Conservation (phyloP, 768 basidiomycete species). For the Russula sp. region DNA sequence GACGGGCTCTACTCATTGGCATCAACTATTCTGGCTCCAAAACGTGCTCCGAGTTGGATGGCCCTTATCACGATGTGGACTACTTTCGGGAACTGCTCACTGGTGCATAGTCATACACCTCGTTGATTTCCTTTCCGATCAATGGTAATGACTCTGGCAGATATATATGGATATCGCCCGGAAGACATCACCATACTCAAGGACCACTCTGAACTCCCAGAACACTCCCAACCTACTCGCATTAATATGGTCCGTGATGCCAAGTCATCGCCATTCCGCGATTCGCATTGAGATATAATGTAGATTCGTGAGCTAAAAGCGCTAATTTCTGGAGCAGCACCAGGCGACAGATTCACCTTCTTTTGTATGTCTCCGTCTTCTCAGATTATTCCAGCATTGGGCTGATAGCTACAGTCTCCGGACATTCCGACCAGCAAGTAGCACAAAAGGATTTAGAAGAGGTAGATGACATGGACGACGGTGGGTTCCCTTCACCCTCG, state of each 20-base stretch:
- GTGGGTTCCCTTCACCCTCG: constrained; percentile 1
- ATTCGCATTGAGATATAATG: not conserved
- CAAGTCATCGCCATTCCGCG: not conserved
- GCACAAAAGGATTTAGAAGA: constrained; percentile 12
- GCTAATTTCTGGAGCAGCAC: constrained; percentile 19
- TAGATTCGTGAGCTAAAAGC: constrained; percentile 19
- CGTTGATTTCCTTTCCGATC: too few species aligned
- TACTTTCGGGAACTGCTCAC: constrained; percentile 9
- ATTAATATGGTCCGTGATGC: constrained; percentile 13
- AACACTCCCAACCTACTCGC: constrained; percentile 11
- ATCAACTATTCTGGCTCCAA: constrained; percentile 12
- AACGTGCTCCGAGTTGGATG: not conserved
- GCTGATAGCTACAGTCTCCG: constrained; percentile 17
- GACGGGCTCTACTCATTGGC: constrained; percentile 22
- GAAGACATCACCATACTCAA: constrained; percentile 20
- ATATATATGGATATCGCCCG: constrained; percentile 12
- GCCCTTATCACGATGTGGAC: constrained; percentile 19
- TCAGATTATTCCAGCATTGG: not conserved
- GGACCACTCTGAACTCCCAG: not conserved
- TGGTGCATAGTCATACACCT: not conserved
- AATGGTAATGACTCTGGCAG: not conserved
- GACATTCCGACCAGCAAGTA: constrained; percentile 24
- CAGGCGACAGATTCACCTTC: constrained; percentile 25
- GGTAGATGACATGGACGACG: constrained; percentile 24
- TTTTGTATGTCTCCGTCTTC: constrained; percentile 22